Percentiles rank a stretch among this genome's conserved stretches.
These are phyloP conservation scores for Candida anglica DNA, from an alignment of 805 yeast species.

Conservation along the genomic window DNA sequence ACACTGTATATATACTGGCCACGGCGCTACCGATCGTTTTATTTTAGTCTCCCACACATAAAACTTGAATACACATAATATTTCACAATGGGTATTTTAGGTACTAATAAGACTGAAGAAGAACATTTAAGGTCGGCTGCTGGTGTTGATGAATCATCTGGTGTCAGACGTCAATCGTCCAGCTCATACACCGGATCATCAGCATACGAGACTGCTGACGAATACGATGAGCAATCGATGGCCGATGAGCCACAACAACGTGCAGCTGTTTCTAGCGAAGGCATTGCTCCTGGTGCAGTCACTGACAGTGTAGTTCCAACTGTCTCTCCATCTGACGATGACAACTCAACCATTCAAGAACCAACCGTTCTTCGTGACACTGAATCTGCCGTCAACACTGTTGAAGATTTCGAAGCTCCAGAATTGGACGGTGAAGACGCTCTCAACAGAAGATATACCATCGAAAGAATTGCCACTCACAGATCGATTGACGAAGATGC, in stretches of 20 bases:
- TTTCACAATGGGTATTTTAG: constrained; percentile 28
- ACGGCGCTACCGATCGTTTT: no score
- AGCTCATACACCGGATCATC: constrained; percentile 24
- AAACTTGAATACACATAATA: no score
- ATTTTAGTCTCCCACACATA: no score
- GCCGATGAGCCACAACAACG: no score
- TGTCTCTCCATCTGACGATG: background rate
- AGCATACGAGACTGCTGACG: constrained; percentile 34
- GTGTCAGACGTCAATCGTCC: no score
- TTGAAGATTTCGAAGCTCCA: background rate
- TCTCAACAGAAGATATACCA: constrained; percentile 12
- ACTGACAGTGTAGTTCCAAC: background rate
- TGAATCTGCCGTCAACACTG: background rate
- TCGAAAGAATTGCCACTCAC: constrained; percentile 15
- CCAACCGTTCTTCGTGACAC: background rate
- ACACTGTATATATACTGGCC: no score
- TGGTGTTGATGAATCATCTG: constrained; percentile 9
- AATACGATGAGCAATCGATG: no score
- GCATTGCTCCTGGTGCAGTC: background rate
- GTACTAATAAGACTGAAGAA: constrained; percentile 29
- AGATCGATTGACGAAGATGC: constrained; percentile 15
- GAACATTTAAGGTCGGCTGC: constrained; percentile 19
- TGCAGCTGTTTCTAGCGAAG: background rate
- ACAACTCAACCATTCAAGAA: background rate
- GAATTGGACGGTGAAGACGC: constrained; percentile 9